Percentiles rank a stretch among this genome's conserved stretches.
Conservation (phyloP, 306 rosid genomes). For the Carpinus viminea region DNA sequence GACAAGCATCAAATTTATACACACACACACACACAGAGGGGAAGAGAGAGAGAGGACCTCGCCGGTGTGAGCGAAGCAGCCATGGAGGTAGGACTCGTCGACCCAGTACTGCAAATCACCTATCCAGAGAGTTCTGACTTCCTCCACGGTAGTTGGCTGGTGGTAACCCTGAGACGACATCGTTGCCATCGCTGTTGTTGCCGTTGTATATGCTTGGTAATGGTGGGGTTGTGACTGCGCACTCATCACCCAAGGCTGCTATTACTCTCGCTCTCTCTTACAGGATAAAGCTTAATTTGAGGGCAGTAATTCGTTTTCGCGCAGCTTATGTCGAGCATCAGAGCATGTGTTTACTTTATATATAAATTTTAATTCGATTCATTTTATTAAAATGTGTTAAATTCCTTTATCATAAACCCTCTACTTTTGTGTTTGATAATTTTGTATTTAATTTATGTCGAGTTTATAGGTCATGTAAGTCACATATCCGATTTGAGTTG, state of each 20-base stretch:
- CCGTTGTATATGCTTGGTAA: not conserved
- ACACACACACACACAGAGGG: not conserved
- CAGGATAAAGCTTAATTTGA: no score
- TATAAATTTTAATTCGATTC: no score
- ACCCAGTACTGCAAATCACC: conserved; percentile 96
- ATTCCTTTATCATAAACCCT: no score
- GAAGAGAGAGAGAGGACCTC: conserved; percentile 46
- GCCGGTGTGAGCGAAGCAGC: conserved; percentile 84
- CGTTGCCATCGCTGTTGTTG: conserved; percentile 26
- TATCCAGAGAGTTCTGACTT: conserved; percentile 89
- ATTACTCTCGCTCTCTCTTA: not conserved
- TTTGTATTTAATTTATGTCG: no score
- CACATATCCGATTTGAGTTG: no score
- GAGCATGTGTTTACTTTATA: no score
- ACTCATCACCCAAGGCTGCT: not conserved
- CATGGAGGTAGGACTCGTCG: conserved; percentile 70
- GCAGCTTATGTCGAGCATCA: no score
- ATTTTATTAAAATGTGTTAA: no score
- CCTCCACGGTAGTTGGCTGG: conserved; percentile 59
- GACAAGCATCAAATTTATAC: not conserved
- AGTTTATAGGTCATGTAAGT: no score
- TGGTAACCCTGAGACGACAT: conserved; percentile 40
- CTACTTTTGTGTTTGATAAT: no score
- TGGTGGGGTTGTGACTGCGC: not conserved
- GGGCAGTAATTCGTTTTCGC: no score